These are phyloP conservation scores for Pseudonitzschia multiseries DNA, from an alignment of 108 stramenopile genomes.

Conservation along the genomic window DNA sequence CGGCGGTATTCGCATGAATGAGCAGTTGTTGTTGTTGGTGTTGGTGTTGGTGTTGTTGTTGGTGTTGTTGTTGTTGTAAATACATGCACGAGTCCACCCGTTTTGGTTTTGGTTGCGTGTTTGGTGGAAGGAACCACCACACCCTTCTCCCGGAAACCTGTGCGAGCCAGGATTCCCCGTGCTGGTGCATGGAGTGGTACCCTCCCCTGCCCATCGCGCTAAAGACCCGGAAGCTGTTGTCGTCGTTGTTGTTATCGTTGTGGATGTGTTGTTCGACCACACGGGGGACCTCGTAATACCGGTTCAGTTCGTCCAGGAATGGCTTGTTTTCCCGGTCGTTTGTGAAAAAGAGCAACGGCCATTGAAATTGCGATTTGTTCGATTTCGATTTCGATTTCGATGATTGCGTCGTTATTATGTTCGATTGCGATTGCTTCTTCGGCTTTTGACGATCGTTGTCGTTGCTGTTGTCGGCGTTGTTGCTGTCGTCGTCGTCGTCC, in stretches of 20 bases:
- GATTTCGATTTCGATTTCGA: neutral
- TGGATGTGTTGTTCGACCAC: slow-evolving; percentile 27
- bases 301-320: slow-evolving; percentile 23
- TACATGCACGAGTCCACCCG: slow-evolving; percentile 47
- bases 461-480: too few relatives aligned
- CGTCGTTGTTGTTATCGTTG: too few relatives aligned
- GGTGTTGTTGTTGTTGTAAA: too few relatives aligned
- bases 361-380: neutral
- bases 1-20: too few relatives aligned
- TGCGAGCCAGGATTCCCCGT: slow-evolving; percentile 47
- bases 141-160: slow-evolving; percentile 37
- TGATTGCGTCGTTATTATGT: too few relatives aligned
- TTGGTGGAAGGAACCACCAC: slow-evolving; percentile 53
- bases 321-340: slow-evolving; percentile 45
- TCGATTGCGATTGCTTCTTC: too few relatives aligned
- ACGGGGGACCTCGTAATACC: slow-evolving; percentile 21
- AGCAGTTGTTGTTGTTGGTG: slow-evolving; percentile 16
- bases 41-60: too few relatives aligned
- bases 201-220: slow-evolving; percentile 27
- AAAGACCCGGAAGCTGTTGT: slow-evolving; percentile 40
- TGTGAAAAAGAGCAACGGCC: slow-evolving; percentile 42
- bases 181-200: slow-evolving; percentile 48
- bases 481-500: too few relatives aligned
- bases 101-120: slow-evolving; percentile 15
- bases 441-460: too few relatives aligned